These are phyloP conservation scores for Macroventuria anomochaeta DNA, from an alignment of 2,329 filamentous ascomycete genomes.

Conservation along the genomic window DNA sequence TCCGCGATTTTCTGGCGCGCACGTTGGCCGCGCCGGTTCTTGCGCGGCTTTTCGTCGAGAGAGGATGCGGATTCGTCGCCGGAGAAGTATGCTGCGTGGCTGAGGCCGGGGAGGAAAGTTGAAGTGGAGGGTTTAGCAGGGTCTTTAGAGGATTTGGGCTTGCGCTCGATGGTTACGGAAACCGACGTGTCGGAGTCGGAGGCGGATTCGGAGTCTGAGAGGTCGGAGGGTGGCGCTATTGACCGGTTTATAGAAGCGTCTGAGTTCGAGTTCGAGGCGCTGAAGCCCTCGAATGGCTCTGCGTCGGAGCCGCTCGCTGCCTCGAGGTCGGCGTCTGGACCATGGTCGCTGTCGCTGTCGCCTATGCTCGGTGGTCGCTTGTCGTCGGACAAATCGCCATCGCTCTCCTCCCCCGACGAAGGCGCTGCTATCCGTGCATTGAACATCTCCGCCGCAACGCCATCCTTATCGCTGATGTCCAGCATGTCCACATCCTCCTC, in stretches of 20 bases:
- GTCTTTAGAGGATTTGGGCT: conserved; percentile 22
- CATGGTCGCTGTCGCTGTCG: conserved; percentile 36
- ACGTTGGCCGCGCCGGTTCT: conserved; percentile 78
- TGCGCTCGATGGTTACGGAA: conserved; percentile 19
- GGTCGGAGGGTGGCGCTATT: conserved; percentile 25
- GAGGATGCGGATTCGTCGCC: conserved; percentile 75
- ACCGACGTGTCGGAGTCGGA: conserved; percentile 20
- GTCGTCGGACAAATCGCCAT: conserved; percentile 35
- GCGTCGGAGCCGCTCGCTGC: conserved; percentile 21
- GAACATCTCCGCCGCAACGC: conserved; percentile 45
- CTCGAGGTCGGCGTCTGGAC: conserved; percentile 29
- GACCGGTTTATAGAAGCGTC: conserved; percentile 8
- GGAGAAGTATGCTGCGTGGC: conserved; percentile 78
- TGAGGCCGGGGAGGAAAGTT: conserved; percentile 75
- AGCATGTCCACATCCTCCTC: conserved; percentile 25
- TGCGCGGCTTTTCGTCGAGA: conserved; percentile 62
- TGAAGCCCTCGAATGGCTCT: conserved; percentile 14
- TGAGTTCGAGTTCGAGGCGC: conserved; percentile 1
- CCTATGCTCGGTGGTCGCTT: conserved; percentile 41
- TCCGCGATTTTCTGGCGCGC: conserved; percentile 81
- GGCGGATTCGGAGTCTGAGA: conserved; percentile 24
- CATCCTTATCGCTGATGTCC: conserved; percentile 38
- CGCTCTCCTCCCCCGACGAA: conserved; percentile 43
- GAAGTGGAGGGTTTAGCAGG: conserved; percentile 50
- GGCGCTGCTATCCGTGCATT: conserved; percentile 50